A percentile compares a stretch with the other conserved stretches of the same genome.
Evolutionary conservation across 805 yeast genomes (phyloP).

Genomic region (Hanseniaspora guilliermondii): DNA sequence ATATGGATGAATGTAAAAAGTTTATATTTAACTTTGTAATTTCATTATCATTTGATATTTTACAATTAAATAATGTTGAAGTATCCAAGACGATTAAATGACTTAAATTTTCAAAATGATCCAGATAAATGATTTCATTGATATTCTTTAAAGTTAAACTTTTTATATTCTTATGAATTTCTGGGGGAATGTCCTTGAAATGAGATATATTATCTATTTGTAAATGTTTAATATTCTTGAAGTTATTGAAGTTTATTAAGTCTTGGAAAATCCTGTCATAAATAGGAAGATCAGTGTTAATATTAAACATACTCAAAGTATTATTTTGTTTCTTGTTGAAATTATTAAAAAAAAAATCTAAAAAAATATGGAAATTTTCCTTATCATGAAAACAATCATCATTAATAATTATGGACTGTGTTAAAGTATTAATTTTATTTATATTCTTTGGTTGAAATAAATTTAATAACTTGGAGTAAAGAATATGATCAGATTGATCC

Average conservation of each 20-base stretch:
- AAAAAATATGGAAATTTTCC: background rate
- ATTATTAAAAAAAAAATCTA: background rate
- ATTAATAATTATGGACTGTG: background rate
- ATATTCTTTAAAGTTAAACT: background rate
- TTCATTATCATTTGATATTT: background rate
- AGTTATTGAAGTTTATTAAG: background rate
- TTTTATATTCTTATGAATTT: background rate
- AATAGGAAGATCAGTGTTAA: background rate
- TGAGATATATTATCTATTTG: background rate
- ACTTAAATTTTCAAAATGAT: background rate
- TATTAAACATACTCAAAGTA: background rate
- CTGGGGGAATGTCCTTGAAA: background rate
- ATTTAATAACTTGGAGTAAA: background rate
- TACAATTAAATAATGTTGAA: background rate
- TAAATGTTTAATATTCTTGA: background rate
- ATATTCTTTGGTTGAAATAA: background rate
- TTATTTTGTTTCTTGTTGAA: background rate
- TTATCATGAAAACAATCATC: background rate
- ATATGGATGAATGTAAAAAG: background rate
- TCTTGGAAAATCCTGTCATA: background rate
- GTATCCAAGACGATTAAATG: background rate
- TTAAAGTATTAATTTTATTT: background rate
- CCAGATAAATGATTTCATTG: background rate
- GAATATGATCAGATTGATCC: slow-evolving; percentile 7
- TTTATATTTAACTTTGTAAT: background rate